Base-by-base conservation (phyloP, 78 protist genomes). In the Dictyostelium purpureum region DNA sequence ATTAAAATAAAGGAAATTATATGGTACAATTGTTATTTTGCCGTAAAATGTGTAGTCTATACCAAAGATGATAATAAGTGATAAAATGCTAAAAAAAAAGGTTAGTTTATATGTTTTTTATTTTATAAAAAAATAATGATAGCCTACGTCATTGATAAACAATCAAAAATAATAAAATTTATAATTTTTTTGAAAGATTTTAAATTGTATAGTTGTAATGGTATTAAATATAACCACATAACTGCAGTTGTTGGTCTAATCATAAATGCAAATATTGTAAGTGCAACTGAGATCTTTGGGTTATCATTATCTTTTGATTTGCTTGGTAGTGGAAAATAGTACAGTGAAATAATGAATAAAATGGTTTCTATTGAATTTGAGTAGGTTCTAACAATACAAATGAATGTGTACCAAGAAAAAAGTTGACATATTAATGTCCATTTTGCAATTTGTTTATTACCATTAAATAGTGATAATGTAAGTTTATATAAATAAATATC, bases 301-400 rank as follows among this genome's bases (percentile, higher is more conserved):
- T 70, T 61, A 57, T 18, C 54, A 33, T 28, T 63, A 4, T 26
- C 18, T 38, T 42, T 31, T 67, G 45, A 67, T 67, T 77, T 47
- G 28, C 40, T 56, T 67, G 45, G 38, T 9, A 71, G 37, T n/a
- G 93, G 92, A 83, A 81, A 90, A 52, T 81, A 79, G 56, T 83
- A 54, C 47, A 94, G 47, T 21, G 95, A 85, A 2, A 85, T 56
- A 33, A 65, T 37, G 40, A 79, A 87, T 33, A 93, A 56, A 1
- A 65, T 21, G 1, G 96, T 81, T 66, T 96, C 97, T 28, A 89
- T 61, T 19, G 95, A 88, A 57, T 96, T 96, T 42, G 95, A 77
- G 54, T 91, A 91, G 4, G 96, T 65, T 74, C 97, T 90, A 51
- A 76, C 70, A 7, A 76, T 28, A 42, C 91, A 80, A 77, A 81